A percentile compares a stretch with the other conserved stretches of the same genome.
These are phyloP conservation scores for Arthrobotrys entomopaga DNA, from an alignment of 2,329 filamentous ascomycete genomes.

Conservation along the genomic window DNA sequence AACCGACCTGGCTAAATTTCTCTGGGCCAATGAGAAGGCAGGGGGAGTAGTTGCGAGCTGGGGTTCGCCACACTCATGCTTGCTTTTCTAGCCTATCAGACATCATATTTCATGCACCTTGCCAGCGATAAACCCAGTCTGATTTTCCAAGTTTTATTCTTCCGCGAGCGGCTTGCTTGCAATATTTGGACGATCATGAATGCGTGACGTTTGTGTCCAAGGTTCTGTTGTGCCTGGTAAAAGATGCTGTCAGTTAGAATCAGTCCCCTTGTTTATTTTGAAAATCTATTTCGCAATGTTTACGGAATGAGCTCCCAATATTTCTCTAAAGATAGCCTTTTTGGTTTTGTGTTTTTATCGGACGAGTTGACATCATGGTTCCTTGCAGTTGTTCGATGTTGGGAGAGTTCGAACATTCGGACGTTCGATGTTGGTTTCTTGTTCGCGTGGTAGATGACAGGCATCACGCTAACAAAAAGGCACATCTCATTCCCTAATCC, in stretches of 20 bases:
- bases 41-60: slow-evolving; percentile 9
- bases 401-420: neutral
- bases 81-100: slow-evolving; percentile 34
- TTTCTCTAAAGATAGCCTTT: slow-evolving; percentile 29
- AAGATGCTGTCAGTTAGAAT: neutral
- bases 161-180: slow-evolving; percentile 37
- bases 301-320: neutral
- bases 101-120: slow-evolving; percentile 5
- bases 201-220: slow-evolving; percentile 16
- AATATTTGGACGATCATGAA: slow-evolving; percentile 16
- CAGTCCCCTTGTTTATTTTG: neutral
- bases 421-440: slow-evolving; percentile 10
- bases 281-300: slow-evolving; percentile 1
- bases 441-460: slow-evolving; percentile 35
- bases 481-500: slow-evolving; percentile 7
- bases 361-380: slow-evolving; percentile 18
- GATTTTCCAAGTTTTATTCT: slow-evolving; percentile 38
- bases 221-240: slow-evolving; percentile 19
- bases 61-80: slow-evolving; percentile 40
- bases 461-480: neutral
- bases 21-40: slow-evolving; percentile 21
- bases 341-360: neutral
- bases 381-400: neutral
- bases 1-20: slow-evolving; percentile 1
- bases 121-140: slow-evolving; percentile 19